Evolutionary conservation across 2,329 filamentous ascomycete species (phyloP).

Genomic region (Botrytis cinerea): DNA sequence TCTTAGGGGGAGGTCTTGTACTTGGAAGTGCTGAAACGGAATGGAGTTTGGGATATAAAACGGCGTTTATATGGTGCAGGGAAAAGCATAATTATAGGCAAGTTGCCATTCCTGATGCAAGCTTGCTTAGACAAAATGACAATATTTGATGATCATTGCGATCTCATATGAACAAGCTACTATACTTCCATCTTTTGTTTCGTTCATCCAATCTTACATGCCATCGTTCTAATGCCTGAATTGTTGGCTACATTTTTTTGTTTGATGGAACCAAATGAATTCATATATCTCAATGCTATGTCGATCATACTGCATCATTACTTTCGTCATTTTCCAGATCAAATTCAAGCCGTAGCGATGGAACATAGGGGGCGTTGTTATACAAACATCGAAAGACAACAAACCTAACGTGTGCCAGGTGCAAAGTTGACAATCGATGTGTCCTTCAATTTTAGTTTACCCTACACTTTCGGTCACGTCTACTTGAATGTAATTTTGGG

Average conservation of each 20-base stretch:
- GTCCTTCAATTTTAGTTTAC: neutral
- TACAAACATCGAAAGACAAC: neutral
- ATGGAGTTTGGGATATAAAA: slow-evolving; percentile 21
- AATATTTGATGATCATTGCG: neutral
- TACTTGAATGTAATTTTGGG: neutral
- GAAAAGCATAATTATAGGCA: slow-evolving; percentile 11
- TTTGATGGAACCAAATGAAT: neutral
- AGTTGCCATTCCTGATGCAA: slow-evolving; percentile 5
- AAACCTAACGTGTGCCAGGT: neutral
- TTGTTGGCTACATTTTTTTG: neutral
- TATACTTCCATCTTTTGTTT: neutral
- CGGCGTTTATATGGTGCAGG: slow-evolving; percentile 15
- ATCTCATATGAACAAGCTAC: neutral
- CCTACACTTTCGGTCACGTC: neutral
- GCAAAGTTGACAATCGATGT: neutral
- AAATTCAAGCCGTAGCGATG: neutral
- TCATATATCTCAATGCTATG: neutral
- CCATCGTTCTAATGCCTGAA: neutral
- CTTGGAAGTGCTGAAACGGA: slow-evolving; percentile 1
- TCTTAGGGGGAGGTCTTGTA: slow-evolving; percentile 25
- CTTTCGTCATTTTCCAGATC: neutral
- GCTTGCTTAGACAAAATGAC: neutral
- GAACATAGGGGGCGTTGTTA: neutral
- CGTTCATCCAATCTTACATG: neutral
- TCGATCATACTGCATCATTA: neutral